phyloP scores from a whole-genome alignment of 2,329 filamentous ascomycete genomes.

The Penicillium rolfsii region DNA sequence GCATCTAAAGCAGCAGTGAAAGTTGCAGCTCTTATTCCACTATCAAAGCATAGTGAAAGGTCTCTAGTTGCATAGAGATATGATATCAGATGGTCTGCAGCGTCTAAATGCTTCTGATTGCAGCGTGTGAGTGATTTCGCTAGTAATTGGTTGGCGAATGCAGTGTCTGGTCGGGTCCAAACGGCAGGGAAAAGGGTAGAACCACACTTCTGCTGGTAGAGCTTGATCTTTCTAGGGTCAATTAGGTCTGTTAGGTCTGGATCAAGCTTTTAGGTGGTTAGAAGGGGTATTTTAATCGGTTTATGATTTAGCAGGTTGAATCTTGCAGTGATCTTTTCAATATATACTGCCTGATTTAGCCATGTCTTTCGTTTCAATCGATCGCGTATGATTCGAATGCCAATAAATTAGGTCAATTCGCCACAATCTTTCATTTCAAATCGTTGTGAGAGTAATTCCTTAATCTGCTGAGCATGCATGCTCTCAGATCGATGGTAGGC shows the following conservation, averaged over 20 bases:
- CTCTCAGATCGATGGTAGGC: not conserved
- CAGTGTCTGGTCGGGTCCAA: not conserved
- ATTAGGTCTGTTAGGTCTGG: not conserved
- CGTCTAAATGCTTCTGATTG: not conserved
- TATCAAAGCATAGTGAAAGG: not conserved
- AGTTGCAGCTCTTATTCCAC: not conserved
- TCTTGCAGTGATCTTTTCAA: not conserved
- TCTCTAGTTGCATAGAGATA: not conserved
- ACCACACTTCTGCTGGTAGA: not conserved
- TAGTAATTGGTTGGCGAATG: not conserved
- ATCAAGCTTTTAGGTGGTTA: not conserved
- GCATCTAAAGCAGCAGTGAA: not conserved
- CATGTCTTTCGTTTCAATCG: not conserved
- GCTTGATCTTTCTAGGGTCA: not conserved
- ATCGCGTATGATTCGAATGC: not conserved
- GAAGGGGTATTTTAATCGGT: not conserved
- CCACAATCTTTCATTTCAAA: not conserved
- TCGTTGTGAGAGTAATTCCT: not conserved
- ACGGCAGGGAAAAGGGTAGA: not conserved
- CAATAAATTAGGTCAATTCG: not conserved
- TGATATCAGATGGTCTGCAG: not conserved
- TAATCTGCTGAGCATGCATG: not conserved
- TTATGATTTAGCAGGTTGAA: not conserved
- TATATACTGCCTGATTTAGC: not conserved
- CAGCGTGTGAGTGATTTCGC: not conserved